Percentiles rank a stretch among this genome's conserved stretches.
These are phyloP conservation scores for Claviceps arundinis DNA, from an alignment of 2,329 filamentous ascomycete species.

Conservation along the genomic window DNA sequence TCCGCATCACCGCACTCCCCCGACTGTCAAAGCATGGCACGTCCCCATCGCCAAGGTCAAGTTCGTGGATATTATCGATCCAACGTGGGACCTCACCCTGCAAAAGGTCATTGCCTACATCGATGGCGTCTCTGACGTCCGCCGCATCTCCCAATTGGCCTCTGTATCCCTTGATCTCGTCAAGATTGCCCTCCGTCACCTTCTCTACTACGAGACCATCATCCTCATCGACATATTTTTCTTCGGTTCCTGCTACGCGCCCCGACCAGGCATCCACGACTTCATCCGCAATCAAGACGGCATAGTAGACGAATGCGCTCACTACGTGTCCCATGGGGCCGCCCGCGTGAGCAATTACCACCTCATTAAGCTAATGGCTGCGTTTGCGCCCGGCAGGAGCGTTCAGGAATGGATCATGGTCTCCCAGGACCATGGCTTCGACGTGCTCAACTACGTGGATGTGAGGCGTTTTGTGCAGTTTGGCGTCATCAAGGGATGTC, in stretches of 20 bases:
- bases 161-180: constrained; percentile 80
- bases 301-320: constrained; percentile 75
- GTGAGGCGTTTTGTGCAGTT: constrained; percentile 88
- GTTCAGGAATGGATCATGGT: constrained; percentile 76
- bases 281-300: constrained; percentile 63
- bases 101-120: constrained; percentile 72
- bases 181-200: constrained; percentile 72
- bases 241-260: constrained; percentile 82
- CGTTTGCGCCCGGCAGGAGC: constrained; percentile 70
- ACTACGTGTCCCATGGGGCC: constrained; percentile 55
- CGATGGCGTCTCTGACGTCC: constrained; percentile 81
- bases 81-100: constrained; percentile 64
- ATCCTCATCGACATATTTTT: constrained; percentile 90
- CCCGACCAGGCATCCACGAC: constrained; percentile 59
- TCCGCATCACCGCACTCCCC: constrained; percentile 64
- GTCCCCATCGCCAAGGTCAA: constrained; percentile 69
- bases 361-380: constrained; percentile 73
- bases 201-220: constrained; percentile 86
- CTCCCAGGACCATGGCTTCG: constrained; percentile 52
- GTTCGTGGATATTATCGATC: constrained; percentile 48
- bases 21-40: constrained; percentile 73
- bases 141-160: constrained; percentile 71
- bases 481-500: constrained; percentile 84
- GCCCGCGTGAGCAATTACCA: constrained; percentile 41
- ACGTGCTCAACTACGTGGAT: constrained; percentile 65